phyloP scores from a whole-genome alignment of 2,329 filamentous ascomycete species.

The Colletotrichum graminicola region DNA sequence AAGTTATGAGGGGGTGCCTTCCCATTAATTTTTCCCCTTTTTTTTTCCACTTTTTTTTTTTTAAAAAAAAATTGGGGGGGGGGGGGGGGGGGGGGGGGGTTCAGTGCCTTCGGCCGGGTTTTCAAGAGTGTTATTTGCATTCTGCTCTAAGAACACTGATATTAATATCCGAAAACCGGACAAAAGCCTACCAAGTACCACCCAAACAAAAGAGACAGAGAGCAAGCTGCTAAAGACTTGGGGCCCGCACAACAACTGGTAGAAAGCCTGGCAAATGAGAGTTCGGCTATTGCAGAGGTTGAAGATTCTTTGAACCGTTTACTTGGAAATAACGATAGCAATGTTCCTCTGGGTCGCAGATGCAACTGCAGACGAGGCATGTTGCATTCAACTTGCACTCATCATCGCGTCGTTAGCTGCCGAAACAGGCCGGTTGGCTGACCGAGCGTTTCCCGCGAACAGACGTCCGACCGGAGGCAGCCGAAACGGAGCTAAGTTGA shows the following conservation, averaged over 20 bases:
- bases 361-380: not conserved
- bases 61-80: no score
- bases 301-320: not conserved
- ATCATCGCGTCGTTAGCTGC: not conserved
- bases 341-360: not conserved
- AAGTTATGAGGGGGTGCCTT: no score
- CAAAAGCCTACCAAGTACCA: not conserved
- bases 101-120: no score
- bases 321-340: no score
- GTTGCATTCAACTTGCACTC: not conserved
- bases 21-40: no score
- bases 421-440: not conserved
- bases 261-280: not conserved
- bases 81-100: no score
- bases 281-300: no score
- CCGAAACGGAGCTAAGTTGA: slow-evolving; percentile 36
- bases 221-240: not conserved
- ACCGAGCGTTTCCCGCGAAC: slow-evolving; percentile 23
- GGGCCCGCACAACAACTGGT: no score
- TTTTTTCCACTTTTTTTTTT: no score
- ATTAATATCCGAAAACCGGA: not conserved
- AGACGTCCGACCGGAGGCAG: slow-evolving; percentile 33
- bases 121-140: not conserved
- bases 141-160: no score
- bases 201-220: not conserved